Evolutionary conservation across 148 eudicot species (phyloP).

Genomic region (Camellia lanceoleosa): DNA sequence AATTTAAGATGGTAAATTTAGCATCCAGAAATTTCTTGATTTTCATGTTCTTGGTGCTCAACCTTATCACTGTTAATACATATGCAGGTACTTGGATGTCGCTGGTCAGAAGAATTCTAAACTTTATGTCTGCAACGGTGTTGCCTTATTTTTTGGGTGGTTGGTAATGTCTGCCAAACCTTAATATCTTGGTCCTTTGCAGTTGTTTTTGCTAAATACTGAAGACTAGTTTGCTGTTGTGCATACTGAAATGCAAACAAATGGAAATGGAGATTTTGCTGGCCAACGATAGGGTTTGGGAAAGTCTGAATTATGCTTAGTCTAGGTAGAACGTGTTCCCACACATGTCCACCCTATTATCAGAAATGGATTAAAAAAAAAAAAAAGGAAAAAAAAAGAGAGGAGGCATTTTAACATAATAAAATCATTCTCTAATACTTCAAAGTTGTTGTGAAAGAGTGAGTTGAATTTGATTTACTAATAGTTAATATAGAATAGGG

Average conservation of each 20-base stretch:
- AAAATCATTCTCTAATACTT: neutral
- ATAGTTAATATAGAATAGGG: too few species aligned
- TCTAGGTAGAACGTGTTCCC: neutral
- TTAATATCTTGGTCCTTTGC: neutral
- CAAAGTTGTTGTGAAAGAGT: too few species aligned
- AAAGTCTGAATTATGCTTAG: neutral
- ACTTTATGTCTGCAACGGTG: slow-evolving; percentile 70
- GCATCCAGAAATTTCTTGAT: neutral
- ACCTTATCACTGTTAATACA: slow-evolving; percentile 1
- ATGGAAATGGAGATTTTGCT: neutral
- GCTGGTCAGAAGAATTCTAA: slow-evolving; percentile 79
- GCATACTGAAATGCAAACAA: neutral
- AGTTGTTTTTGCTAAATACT: neutral
- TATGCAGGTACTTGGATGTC: slow-evolving; percentile 76
- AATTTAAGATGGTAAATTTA: slow-evolving; percentile 82
- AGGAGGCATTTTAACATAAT: neutral
- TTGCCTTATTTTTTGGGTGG: slow-evolving; percentile 84
- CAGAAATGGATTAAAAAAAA: neutral
- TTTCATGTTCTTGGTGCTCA: neutral
- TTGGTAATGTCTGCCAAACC: slow-evolving; percentile 47
- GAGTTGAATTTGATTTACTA: too few species aligned
- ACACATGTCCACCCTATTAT: neutral
- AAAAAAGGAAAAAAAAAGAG: neutral
- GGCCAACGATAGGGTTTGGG: neutral
- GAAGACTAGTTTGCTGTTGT: neutral